These are phyloP conservation scores for Albizia julibrissin DNA, from an alignment of 306 rosid genomes.

Conservation along the genomic window DNA sequence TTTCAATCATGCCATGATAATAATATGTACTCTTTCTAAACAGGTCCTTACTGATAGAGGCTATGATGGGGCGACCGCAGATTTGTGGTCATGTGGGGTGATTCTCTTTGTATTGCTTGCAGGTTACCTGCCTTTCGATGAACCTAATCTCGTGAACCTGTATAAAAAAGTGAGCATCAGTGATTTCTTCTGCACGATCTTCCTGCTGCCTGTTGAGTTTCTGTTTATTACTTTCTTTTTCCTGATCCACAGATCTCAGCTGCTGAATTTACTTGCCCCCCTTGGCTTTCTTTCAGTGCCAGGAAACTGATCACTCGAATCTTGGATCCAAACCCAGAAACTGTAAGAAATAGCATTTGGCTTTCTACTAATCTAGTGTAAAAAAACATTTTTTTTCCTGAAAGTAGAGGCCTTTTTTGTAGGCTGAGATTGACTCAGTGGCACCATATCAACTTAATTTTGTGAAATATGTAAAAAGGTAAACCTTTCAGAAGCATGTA, in stretches of 20 bases:
- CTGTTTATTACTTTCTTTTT: slow-evolving; percentile 37
- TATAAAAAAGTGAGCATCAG: slow-evolving; percentile 76
- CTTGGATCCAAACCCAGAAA: slow-evolving; percentile 91
- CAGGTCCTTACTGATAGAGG: slow-evolving; percentile 96
- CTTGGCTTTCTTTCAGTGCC: slow-evolving; percentile 93
- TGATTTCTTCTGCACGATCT: slow-evolving; percentile 23
- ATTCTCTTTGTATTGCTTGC: slow-evolving; percentile 97
- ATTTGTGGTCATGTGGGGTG: slow-evolving; percentile 99
- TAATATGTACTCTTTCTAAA: slow-evolving; percentile 24
- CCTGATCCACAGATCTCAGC: slow-evolving; percentile 78
- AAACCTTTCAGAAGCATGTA: slow-evolving; percentile 7
- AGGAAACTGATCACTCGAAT: slow-evolving; percentile 85
- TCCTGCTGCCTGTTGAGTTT: slow-evolving; percentile 26
- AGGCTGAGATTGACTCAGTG: not conserved
- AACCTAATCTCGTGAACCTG: slow-evolving; percentile 80
- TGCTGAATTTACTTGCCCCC: slow-evolving; percentile 91
- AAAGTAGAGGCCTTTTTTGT: slow-evolving; percentile 14
- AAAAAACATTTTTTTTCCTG: not conserved
- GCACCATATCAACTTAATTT: slow-evolving; percentile 20
- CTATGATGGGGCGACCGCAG: slow-evolving; percentile 94
- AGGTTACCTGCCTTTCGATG: slow-evolving; percentile 99
- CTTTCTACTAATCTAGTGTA: slow-evolving; percentile 9
- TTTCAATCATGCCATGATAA: slow-evolving; percentile 32
- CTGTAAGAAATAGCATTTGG: slow-evolving; percentile 57
- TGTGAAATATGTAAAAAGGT: not conserved